Conservation (phyloP, 768 basidiomycete genomes). For the Lactarius akahatsu region DNA sequence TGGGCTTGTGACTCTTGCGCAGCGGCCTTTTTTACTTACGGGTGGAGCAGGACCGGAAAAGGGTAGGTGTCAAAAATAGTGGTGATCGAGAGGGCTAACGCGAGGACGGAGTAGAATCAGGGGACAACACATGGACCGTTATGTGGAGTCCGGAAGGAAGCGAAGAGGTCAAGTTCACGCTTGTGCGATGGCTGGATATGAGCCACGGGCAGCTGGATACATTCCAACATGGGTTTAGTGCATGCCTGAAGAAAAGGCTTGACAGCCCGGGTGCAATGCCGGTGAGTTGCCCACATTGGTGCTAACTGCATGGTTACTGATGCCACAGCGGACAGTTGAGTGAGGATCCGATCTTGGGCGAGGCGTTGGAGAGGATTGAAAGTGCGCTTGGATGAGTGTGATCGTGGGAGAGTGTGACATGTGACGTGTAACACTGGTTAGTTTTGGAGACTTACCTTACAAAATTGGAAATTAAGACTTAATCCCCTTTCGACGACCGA, state of each 20-base stretch:
- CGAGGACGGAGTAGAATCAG: conserved; percentile 8
- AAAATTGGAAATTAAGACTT: conserved; percentile 12
- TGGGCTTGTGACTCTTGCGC: not conserved
- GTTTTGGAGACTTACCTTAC: conserved; percentile 3
- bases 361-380: not conserved
- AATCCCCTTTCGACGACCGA: not conserved
- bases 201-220: not conserved
- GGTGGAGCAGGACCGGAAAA: conserved; percentile 17
- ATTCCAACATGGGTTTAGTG: conserved; percentile 11
- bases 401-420: conserved; percentile 17
- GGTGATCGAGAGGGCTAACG: conserved; percentile 16
- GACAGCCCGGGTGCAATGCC: conserved; percentile 11
- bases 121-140: conserved; percentile 11
- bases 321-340: conserved; percentile 1
- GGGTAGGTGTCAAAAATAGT: conserved; percentile 3
- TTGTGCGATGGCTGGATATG: conserved; percentile 15
- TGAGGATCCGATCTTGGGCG: conserved; percentile 14
- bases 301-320: not conserved
- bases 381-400: too few species aligned
- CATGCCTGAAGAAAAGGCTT: conserved; percentile 5
- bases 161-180: conserved; percentile 13
- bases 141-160: conserved; percentile 20
- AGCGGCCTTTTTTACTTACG: conserved; percentile 2
- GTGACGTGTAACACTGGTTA: conserved; percentile 1
- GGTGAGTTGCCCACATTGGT: conserved; percentile 1